These are phyloP conservation scores for Colletotrichum sp. DNA, from an alignment of 2,329 filamentous ascomycete species.

Conservation along the genomic window DNA sequence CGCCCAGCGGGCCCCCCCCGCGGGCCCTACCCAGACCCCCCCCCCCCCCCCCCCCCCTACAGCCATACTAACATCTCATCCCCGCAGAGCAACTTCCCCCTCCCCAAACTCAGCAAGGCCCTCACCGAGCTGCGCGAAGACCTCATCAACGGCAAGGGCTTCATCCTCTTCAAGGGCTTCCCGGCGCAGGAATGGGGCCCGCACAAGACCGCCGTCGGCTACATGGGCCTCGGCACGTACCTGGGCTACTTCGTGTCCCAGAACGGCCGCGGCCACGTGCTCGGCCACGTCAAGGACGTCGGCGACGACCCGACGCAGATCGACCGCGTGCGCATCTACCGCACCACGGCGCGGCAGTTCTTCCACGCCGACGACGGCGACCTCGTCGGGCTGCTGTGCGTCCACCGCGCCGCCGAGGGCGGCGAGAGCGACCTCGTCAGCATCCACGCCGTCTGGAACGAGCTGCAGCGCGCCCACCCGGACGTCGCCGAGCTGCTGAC, in stretches of 20 bases:
- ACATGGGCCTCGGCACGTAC: constrained; percentile 87
- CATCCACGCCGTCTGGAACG: constrained; percentile 83
- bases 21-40: too few relatives aligned
- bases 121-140: constrained; percentile 43
- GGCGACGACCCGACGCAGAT: constrained; percentile 83
- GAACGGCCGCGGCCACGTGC: constrained; percentile 83
- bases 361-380: constrained; percentile 87
- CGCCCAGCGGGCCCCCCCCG: too few relatives aligned
- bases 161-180: constrained; percentile 88
- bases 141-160: constrained; percentile 81
- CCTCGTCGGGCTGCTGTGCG: constrained; percentile 82
- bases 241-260: constrained; percentile 89
- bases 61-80: neutral
- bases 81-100: constrained; percentile 46
- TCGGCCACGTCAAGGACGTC: constrained; percentile 89
- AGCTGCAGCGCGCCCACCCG: constrained; percentile 74
- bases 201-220: constrained; percentile 83
- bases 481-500: constrained; percentile 80
- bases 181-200: constrained; percentile 78
- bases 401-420: constrained; percentile 78
- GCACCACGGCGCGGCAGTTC: constrained; percentile 84
- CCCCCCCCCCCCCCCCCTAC: neutral
- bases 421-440: constrained; percentile 85
- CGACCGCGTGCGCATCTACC: constrained; percentile 88
- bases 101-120: constrained; percentile 42